Conservation (phyloP, 768 basidiomycete genomes). For the Calocybe indica region DNA sequence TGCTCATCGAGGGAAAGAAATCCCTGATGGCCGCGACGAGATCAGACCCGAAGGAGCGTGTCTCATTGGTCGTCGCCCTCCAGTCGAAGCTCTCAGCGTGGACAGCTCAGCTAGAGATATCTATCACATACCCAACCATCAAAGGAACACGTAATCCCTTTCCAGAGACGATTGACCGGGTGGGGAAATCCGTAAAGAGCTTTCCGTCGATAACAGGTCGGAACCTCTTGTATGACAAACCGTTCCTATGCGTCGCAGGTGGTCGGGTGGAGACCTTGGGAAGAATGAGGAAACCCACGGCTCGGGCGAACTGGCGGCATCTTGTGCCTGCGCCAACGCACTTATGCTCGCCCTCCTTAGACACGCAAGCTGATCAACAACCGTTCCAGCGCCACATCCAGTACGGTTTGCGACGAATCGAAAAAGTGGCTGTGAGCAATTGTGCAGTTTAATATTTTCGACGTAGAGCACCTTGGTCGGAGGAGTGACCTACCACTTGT, state of each 20-base stretch:
- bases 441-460: neutral
- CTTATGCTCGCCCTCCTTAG: neutral
- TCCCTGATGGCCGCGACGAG: constrained; percentile 26
- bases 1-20: constrained; percentile 38
- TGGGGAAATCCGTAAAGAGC: constrained; percentile 29
- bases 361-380: neutral
- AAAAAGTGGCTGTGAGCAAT: neutral
- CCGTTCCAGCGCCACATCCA: neutral
- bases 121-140: constrained; percentile 42
- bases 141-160: constrained; percentile 30
- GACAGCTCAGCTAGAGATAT: neutral
- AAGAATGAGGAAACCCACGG: neutral
- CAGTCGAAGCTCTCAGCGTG: neutral
- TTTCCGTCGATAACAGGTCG: constrained; percentile 24
- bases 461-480: neutral
- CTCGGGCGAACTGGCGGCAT: neutral
- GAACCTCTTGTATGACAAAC: constrained; percentile 22
- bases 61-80: constrained; percentile 47
- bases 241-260: constrained; percentile 24
- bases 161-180: constrained; percentile 25
- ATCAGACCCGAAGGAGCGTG: constrained; percentile 25
- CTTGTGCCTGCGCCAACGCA: neutral
- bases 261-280: constrained; percentile 28
- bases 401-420: neutral
- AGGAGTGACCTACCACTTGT: constrained; percentile 19